Conservation (phyloP, 805 yeast species). For the Huiozyma sinensis region DNA sequence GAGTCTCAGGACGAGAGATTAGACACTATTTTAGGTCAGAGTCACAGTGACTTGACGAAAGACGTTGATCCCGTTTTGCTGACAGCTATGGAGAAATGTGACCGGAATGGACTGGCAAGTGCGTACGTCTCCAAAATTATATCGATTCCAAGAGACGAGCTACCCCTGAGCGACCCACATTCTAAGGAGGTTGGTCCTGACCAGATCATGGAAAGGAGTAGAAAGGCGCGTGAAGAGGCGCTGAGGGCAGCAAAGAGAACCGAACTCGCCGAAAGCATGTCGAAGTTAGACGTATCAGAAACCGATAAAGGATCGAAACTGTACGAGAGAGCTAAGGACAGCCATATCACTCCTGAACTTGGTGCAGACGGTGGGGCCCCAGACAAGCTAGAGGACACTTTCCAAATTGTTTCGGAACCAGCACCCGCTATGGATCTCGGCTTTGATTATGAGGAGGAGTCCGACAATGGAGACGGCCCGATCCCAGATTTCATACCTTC, state of each 20-base stretch:
- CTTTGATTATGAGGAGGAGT: conserved; percentile 16
- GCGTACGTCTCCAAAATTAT: conserved; percentile 87
- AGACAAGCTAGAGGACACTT: conserved; percentile 6
- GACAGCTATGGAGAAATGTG: conserved; percentile 55
- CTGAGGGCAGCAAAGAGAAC: conserved; percentile 53
- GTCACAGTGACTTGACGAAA: conserved; percentile 11
- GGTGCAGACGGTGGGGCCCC: conserved; percentile 4
- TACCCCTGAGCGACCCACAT: conserved; percentile 43
- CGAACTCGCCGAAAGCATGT: conserved; percentile 26
- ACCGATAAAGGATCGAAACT: conserved; percentile 8
- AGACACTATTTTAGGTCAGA: conserved; percentile 45
- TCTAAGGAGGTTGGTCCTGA: conserved; percentile 36
- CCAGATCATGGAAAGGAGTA: conserved; percentile 52
- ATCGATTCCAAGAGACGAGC: conserved; percentile 70
- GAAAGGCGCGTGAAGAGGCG: conserved; percentile 57
- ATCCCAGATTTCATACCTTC: conserved; percentile 21
- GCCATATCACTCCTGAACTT: conserved; percentile 19
- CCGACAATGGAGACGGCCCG: conserved; percentile 11
- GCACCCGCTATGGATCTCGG: conserved; percentile 20
- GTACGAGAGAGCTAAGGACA: conserved; percentile 21
- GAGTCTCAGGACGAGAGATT: conserved; percentile 65
- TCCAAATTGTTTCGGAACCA: conserved; percentile 16
- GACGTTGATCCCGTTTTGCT: conserved; percentile 39
- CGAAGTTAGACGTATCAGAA: conserved; percentile 8
- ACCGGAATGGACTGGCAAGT: conserved; percentile 48